phyloP scores from a whole-genome alignment of 2,329 filamentous ascomycete genomes.

The Pseudogymnoascus verrucosus region DNA sequence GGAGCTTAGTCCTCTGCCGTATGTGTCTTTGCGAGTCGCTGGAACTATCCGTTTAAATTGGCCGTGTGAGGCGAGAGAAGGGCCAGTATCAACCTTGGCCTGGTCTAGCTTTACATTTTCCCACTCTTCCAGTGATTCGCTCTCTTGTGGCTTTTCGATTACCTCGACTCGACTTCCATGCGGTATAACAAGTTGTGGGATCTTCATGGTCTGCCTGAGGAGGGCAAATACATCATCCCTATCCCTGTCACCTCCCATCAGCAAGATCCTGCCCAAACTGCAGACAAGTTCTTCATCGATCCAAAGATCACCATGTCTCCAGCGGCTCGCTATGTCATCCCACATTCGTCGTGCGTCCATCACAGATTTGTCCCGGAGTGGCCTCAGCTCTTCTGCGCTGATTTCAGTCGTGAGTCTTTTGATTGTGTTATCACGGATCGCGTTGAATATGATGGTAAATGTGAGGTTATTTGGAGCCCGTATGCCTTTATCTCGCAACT shows the following conservation, averaged over 20 bases:
- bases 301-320: slow-evolving; percentile 60
- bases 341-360: slow-evolving; percentile 67
- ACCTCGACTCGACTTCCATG: not conserved
- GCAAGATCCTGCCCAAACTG: slow-evolving; percentile 72
- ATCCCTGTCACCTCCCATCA: slow-evolving; percentile 55
- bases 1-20: slow-evolving; percentile 16
- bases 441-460: slow-evolving; percentile 77
- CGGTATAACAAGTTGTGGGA: slow-evolving; percentile 43
- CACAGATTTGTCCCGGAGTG: slow-evolving; percentile 39
- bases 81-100: not conserved
- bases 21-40: slow-evolving; percentile 12
- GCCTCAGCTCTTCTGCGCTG: slow-evolving; percentile 26
- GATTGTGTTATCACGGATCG: slow-evolving; percentile 47
- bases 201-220: slow-evolving; percentile 72
- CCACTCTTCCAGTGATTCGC: slow-evolving; percentile 8
- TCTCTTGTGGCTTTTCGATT: not conserved
- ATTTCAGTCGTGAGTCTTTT: slow-evolving; percentile 19
- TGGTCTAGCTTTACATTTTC: slow-evolving; percentile 1
- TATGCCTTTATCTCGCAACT: slow-evolving; percentile 55
- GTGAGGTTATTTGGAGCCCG: slow-evolving; percentile 62
- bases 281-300: slow-evolving; percentile 75
- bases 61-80: slow-evolving; percentile 3
- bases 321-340: slow-evolving; percentile 70
- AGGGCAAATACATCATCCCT: slow-evolving; percentile 66
- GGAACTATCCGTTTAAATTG: slow-evolving; percentile 10